A percentile compares a stretch with the other conserved stretches of the same genome.
Conservation (phyloP, 1,284 basidiomycete species). For the Lentinus polychrous region DNA sequence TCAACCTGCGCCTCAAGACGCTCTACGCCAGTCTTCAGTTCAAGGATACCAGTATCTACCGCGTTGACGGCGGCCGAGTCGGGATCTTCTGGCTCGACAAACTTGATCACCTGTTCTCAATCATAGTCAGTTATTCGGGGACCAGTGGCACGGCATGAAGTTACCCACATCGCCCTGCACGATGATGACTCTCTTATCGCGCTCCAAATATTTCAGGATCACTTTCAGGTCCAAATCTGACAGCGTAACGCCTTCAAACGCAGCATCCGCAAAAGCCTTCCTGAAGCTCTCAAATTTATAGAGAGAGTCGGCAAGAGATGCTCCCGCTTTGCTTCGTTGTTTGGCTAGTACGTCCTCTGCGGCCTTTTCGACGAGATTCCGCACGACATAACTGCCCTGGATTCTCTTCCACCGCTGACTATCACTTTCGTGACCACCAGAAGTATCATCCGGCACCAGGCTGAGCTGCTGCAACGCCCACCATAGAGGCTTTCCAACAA, state of each 20-base stretch:
- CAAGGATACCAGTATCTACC: constrained; percentile 69
- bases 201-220: constrained; percentile 69
- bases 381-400: constrained; percentile 72
- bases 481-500: constrained; percentile 78
- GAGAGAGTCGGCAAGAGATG: constrained; percentile 55
- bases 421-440: constrained; percentile 40
- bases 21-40: constrained; percentile 61
- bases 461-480: constrained; percentile 80
- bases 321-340: constrained; percentile 38
- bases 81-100: constrained; percentile 33
- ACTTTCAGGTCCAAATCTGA: constrained; percentile 64
- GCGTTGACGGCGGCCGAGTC: constrained; percentile 48
- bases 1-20: constrained; percentile 65
- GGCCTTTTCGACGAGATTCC: constrained; percentile 57
- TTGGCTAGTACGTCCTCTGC: constrained; percentile 52
- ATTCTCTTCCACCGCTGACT: constrained; percentile 56
- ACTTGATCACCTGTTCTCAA: constrained; percentile 68
- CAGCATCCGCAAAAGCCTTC: constrained; percentile 44
- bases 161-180: constrained; percentile 56
- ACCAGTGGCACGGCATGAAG: neutral
- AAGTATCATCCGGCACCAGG: constrained; percentile 56
- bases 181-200: constrained; percentile 64
- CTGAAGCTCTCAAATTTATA: constrained; percentile 62
- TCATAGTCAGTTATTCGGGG: neutral
- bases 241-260: constrained; percentile 34